These are phyloP conservation scores for Coemansia sp. DNA, from an alignment of 371 early-diverging fungal species.

Conservation along the genomic window DNA sequence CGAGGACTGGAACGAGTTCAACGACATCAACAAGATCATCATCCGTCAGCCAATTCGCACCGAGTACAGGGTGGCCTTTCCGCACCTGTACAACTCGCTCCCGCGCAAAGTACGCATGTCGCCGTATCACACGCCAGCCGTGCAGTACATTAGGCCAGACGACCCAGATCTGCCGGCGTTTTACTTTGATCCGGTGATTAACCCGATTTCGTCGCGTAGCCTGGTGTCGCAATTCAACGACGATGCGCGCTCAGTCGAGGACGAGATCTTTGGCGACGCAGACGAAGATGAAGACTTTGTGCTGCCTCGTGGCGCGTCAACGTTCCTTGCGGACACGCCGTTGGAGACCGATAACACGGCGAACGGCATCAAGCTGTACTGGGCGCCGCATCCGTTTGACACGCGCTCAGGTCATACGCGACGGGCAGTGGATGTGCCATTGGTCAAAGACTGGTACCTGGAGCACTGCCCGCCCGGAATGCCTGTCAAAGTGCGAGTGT, in stretches of 20 bases:
- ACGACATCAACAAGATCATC: conserved; percentile 98
- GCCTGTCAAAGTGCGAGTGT: conserved; percentile 97
- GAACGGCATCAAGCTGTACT: conserved; percentile 88
- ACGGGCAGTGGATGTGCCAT: conserved; percentile 92
- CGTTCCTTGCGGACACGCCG: conserved; percentile 78
- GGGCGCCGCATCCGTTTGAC: conserved; percentile 97
- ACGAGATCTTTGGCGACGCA: conserved; percentile 83
- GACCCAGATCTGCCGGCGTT: conserved; percentile 97
- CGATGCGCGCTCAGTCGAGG: conserved; percentile 65
- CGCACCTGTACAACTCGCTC: conserved; percentile 94
- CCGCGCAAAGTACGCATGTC: conserved; percentile 90
- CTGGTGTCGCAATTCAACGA: conserved; percentile 48
- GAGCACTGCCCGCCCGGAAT: conserved; percentile 92
- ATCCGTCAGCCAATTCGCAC: conserved; percentile 96
- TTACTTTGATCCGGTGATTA: conserved; percentile 94
- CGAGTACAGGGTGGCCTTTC: conserved; percentile 98
- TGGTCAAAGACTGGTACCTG: conserved; percentile 96
- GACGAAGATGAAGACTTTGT: conserved; percentile 77
- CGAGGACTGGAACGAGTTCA: conserved; percentile 99
- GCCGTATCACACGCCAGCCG: conserved; percentile 92
- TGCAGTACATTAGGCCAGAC: conserved; percentile 84
- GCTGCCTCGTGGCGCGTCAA: conserved; percentile 74
- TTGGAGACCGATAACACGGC: conserved; percentile 91
- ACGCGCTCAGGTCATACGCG: conserved; percentile 89
- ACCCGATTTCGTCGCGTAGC: conserved; percentile 72